phyloP scores from a whole-genome alignment of 495 filamentous ascomycete genomes.

The Paragyromitra xinjiangensis region DNA sequence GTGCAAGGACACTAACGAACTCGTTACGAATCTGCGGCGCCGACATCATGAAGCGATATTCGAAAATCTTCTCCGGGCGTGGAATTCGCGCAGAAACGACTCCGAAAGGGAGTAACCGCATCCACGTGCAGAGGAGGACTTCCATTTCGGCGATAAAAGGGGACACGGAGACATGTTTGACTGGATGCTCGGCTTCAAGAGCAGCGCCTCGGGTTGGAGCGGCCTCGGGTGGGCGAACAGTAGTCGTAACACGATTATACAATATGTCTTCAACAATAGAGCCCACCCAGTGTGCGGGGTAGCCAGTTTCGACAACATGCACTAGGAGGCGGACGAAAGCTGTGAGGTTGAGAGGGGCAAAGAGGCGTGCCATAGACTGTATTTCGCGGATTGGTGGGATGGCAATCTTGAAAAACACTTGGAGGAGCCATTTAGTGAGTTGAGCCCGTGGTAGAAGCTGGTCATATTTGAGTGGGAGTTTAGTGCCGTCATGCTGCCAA shows the following conservation, averaged over 20 bases:
- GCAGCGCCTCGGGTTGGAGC: conserved; percentile 21
- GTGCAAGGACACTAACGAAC: conserved; percentile 52
- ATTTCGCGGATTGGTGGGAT: conserved; percentile 49
- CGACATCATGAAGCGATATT: conserved; percentile 54
- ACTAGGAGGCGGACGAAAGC: conserved; percentile 56
- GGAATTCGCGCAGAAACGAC: conserved; percentile 49
- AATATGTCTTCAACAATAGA: conserved; percentile 53
- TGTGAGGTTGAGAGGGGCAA: conserved; percentile 58
- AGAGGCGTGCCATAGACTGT: conserved; percentile 25
- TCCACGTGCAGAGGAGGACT: conserved; percentile 57
- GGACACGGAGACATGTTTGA: conserved; percentile 47
- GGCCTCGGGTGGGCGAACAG: conserved; percentile 52
- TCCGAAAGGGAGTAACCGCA: conserved; percentile 55
- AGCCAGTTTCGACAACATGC: conserved; percentile 57
- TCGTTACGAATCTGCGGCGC: not conserved
- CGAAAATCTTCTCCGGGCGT: conserved; percentile 47
- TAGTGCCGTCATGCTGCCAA: conserved; percentile 44
- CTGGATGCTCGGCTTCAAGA: conserved; percentile 40
- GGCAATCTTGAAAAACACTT: conserved; percentile 59
- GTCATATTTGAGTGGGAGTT: conserved; percentile 31
- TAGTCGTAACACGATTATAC: conserved; percentile 54
- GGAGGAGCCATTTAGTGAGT: conserved; percentile 57
- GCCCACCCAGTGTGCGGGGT: conserved; percentile 60
- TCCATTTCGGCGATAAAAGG: conserved; percentile 58
- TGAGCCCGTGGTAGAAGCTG: conserved; percentile 43